Evolutionary conservation across 108 stramenopile species (phyloP).

Genomic region (Cyclotella cryptica): DNA sequence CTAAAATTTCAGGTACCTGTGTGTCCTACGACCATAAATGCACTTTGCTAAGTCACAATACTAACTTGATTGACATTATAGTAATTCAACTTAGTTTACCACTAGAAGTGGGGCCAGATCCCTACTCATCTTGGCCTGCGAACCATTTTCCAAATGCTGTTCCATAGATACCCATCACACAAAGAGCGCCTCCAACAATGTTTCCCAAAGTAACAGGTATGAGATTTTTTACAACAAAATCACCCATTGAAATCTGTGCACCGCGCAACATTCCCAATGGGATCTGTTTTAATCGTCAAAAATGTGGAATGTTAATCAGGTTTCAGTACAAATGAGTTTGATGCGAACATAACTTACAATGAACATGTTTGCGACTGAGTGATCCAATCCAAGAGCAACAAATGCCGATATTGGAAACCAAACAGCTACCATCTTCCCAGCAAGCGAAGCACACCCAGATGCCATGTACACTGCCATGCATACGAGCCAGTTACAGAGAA

Average conservation of each 20-base stretch:
- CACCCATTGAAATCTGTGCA: conserved; percentile 79
- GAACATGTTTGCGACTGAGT: conserved; percentile 98
- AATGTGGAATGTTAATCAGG: neutral
- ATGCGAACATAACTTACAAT: conserved; percentile 34
- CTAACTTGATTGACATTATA: too few species aligned
- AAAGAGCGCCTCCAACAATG: conserved; percentile 92
- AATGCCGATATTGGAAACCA: conserved; percentile 94
- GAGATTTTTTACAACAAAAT: conserved; percentile 86
- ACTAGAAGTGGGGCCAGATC: neutral
- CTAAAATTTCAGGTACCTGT: too few species aligned
- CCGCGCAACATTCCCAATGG: conserved; percentile 95
- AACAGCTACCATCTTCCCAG: conserved; percentile 90
- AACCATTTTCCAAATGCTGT: conserved; percentile 81
- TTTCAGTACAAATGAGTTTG: neutral
- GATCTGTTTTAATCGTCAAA: conserved; percentile 43
- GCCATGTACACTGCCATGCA: conserved; percentile 96
- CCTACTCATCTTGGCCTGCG: conserved; percentile 63
- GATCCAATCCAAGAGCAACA: conserved; percentile 92
- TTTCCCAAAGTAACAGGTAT: conserved; percentile 96
- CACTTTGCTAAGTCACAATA: too few species aligned
- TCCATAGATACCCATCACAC: conserved; percentile 86
- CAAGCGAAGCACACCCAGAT: conserved; percentile 75
- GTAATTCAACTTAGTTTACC: too few species aligned
- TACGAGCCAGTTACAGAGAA: conserved; percentile 97
- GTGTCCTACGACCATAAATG: too few species aligned